phyloP scores from a whole-genome alignment of 768 basidiomycete species.

The Lentinula sp. region DNA sequence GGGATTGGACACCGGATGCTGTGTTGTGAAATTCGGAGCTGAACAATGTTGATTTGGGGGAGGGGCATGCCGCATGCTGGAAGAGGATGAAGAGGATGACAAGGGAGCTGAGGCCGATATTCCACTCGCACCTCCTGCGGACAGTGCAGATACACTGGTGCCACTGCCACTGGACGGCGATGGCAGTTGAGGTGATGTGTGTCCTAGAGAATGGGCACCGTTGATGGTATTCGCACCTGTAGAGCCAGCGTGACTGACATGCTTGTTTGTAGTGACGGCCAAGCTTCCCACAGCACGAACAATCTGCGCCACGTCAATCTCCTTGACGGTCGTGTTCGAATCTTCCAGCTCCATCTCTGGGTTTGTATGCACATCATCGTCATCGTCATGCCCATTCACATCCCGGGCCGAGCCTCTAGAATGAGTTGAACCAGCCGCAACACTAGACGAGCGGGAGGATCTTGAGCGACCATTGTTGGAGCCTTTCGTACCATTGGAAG shows the following conservation, averaged over 20 bases:
- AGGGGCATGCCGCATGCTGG: not conserved
- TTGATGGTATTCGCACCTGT: not conserved
- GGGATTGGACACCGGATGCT: not conserved
- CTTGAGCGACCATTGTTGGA: not conserved
- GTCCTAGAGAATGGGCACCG: slow-evolving; percentile 24
- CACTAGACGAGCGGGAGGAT: not conserved
- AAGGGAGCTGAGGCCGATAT: not conserved
- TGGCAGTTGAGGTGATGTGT: slow-evolving; percentile 69
- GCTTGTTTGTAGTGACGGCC: slow-evolving; percentile 31
- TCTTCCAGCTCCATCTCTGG: not conserved
- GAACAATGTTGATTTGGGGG: not conserved
- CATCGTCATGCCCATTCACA: not conserved
- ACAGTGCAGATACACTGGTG: not conserved
- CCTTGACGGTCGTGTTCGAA: not conserved
- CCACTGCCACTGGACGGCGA: slow-evolving; percentile 37
- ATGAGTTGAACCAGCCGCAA: not conserved
- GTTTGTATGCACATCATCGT: slow-evolving; percentile 4
- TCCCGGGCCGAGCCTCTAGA: not conserved
- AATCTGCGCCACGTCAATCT: slow-evolving; percentile 1
- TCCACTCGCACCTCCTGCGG: not conserved
- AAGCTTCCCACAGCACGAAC: slow-evolving; percentile 37
- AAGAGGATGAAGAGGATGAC: not conserved
- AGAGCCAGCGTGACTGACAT: slow-evolving; percentile 21
- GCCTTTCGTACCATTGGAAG: not conserved
- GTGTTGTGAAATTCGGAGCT: not conserved